Percentiles rank a stretch among this genome's conserved stretches.
These are phyloP conservation scores for Jimgerdemannia flammicorona DNA, from an alignment of 192 early-diverging fungal genomes.

Conservation along the genomic window DNA sequence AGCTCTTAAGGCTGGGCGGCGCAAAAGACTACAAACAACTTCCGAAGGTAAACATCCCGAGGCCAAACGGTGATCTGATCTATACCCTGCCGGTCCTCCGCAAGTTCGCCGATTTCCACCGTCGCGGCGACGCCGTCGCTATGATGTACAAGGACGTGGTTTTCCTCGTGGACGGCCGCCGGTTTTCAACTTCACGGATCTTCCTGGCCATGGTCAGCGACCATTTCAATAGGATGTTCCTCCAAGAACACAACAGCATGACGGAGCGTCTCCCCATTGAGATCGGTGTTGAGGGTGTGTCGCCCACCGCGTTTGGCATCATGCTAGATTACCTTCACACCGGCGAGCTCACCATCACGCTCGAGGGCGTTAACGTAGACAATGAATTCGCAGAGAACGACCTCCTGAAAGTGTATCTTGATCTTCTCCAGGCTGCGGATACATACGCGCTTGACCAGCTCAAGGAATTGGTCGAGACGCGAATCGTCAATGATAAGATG, in stretches of 20 bases:
- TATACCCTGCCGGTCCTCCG: no score
- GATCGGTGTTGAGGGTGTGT: neutral
- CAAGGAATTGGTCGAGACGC: neutral
- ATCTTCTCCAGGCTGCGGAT: neutral
- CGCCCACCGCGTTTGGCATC: neutral
- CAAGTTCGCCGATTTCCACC: neutral
- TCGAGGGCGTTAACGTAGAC: neutral
- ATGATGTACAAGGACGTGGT: neutral
- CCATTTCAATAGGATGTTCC: neutral
- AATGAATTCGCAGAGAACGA: neutral
- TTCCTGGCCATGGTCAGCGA: neutral
- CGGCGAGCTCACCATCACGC: neutral
- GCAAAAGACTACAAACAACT: neutral
- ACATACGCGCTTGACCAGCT: neutral
- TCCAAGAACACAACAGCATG: neutral
- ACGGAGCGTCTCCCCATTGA: neutral
- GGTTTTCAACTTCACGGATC: neutral
- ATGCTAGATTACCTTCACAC: neutral
- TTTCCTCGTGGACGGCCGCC: neutral
- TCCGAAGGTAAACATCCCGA: no score
- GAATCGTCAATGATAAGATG: neutral
- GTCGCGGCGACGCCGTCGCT: neutral
- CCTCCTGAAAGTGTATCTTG: neutral
- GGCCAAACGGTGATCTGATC: neutral
- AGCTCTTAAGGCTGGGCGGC: neutral